A percentile compares a stretch with the other conserved stretches of the same genome.
Conservation (phyloP, 1,284 basidiomycete genomes). For the Trametes versicolor region DNA sequence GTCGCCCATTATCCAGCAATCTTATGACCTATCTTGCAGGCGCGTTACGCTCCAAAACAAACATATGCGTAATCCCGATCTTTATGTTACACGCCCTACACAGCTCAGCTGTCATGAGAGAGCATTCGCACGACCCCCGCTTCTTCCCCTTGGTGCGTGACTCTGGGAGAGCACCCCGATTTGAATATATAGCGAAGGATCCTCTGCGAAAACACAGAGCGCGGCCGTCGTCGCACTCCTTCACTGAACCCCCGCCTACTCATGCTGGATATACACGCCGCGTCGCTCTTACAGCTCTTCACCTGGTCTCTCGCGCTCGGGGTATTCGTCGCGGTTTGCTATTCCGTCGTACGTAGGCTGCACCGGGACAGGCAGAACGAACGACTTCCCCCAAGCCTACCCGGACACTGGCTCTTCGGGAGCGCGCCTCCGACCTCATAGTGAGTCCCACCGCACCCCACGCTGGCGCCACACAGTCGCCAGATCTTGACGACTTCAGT, state of each 20-base stretch:
- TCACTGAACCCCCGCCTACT: not conserved
- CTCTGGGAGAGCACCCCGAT: not conserved
- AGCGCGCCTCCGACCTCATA: constrained; percentile 26
- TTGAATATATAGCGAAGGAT: not conserved
- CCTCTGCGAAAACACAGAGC: not conserved
- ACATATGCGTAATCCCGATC: not conserved
- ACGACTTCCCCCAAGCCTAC: constrained; percentile 33
- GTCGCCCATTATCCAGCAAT: no score
- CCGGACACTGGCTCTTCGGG: constrained; percentile 36
- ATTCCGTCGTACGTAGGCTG: not conserved
- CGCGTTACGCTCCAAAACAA: not conserved
- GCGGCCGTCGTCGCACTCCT: not conserved
- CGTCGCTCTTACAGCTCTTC: not conserved
- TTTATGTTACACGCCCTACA: not conserved
- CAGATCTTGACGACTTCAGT: not conserved
- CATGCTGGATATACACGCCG: not conserved
- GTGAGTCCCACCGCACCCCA: constrained; percentile 16
- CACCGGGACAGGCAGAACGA: constrained; percentile 7
- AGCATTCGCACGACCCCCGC: not conserved
- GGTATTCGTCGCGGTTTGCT: constrained; percentile 4
- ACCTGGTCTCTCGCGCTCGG: constrained; percentile 11
- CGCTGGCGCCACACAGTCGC: not conserved
- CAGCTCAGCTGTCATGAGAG: not conserved
- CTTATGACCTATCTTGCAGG: not conserved
- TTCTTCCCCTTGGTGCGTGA: not conserved